A percentile compares a stretch with the other conserved stretches of the same genome.
Conservation (phyloP, 2,329 filamentous ascomycete genomes). For the Zymoseptoria ardabiliae region DNA sequence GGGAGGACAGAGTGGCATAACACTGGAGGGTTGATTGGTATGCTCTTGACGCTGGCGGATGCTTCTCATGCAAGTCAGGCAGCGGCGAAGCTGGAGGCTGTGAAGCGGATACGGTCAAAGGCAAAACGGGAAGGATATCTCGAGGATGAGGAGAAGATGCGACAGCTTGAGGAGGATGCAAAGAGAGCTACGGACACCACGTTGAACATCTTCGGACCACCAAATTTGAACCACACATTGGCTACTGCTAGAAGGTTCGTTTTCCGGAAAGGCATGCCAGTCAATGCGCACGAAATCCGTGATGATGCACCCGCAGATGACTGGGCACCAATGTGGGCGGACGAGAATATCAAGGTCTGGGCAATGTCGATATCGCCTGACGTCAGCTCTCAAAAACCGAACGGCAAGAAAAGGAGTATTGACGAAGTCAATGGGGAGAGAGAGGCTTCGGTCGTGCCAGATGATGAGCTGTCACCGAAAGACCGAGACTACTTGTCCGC, state of each 20-base stretch:
- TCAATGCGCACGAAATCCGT: slow-evolving; percentile 62
- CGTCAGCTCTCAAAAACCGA: slow-evolving; percentile 7
- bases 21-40: slow-evolving; percentile 74
- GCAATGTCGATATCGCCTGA: slow-evolving; percentile 54
- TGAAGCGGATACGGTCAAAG: slow-evolving; percentile 27
- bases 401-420: slow-evolving; percentile 30
- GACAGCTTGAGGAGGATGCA: slow-evolving; percentile 24
- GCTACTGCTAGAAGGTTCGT: slow-evolving; percentile 81
- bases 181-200: slow-evolving; percentile 30
- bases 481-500: slow-evolving; percentile 35
- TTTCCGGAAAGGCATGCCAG: slow-evolving; percentile 71
- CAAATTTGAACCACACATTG: slow-evolving; percentile 71
- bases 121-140: slow-evolving; percentile 28
- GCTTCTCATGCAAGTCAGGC: slow-evolving; percentile 43
- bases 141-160: slow-evolving; percentile 19
- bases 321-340: slow-evolving; percentile 60
- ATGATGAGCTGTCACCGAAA: slow-evolving; percentile 39
- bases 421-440: slow-evolving; percentile 30
- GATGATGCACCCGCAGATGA: slow-evolving; percentile 31
- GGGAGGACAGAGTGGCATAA: slow-evolving; percentile 69
- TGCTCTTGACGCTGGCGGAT: slow-evolving; percentile 78
- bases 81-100: slow-evolving; percentile 36
- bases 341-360: slow-evolving; percentile 77
- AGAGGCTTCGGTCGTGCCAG: slow-evolving; percentile 13
- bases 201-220: slow-evolving; percentile 67